Evolutionary conservation across 305 asterid genomes (phyloP).

Genomic region (Ilex paraguariensis): DNA sequence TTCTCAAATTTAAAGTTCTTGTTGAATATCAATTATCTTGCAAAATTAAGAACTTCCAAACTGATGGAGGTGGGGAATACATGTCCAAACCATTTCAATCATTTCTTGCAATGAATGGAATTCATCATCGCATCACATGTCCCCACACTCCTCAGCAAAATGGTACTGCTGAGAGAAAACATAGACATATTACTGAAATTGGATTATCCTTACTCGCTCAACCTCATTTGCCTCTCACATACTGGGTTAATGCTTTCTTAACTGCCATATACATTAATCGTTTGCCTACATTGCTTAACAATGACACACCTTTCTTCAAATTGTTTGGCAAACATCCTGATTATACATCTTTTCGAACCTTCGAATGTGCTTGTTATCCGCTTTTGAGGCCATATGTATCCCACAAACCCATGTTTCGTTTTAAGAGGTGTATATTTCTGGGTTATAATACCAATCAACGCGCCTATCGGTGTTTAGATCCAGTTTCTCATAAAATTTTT

Average conservation of each 20-base stretch:
- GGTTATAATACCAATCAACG: background rate
- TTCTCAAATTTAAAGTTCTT: no score
- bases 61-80: background rate
- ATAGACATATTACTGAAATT: no score
- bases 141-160: background rate
- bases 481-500: background rate
- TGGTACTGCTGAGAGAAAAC: no score
- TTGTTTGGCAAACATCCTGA: background rate
- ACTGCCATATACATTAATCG: background rate
- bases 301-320: background rate
- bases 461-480: background rate
- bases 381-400: background rate
- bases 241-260: background rate
- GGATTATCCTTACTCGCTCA: no score
- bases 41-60: background rate
- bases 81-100: background rate
- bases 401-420: background rate
- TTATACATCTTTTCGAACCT: background rate
- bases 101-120: background rate
- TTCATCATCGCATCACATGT: background rate
- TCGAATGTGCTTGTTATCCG: background rate
- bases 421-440: background rate
- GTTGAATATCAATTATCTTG: background rate
- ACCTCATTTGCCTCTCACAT: background rate
- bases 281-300: background rate